These are phyloP conservation scores for Hericium alpestre DNA, from an alignment of 768 basidiomycete genomes.

Conservation along the genomic window DNA sequence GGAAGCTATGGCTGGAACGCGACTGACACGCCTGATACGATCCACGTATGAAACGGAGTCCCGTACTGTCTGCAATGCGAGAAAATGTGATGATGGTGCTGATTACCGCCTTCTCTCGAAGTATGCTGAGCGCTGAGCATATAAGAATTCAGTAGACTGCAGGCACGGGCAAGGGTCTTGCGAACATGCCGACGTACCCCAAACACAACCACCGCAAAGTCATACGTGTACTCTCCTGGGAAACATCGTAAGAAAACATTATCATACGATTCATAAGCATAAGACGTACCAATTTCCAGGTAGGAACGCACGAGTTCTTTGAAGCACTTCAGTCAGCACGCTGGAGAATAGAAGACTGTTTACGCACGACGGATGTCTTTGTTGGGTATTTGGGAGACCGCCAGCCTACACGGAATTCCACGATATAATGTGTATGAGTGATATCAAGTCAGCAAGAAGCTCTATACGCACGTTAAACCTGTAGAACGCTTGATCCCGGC, in stretches of 20 bases:
- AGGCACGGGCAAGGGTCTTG: constrained; percentile 1
- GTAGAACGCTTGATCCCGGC: constrained; percentile 81
- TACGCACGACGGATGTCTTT: constrained; percentile 79
- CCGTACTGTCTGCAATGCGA: too few relatives aligned
- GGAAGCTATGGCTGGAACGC: not conserved
- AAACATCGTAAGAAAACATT: constrained; percentile 3
- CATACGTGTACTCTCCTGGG: constrained; percentile 75
- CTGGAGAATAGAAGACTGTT: not conserved
- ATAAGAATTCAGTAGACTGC: constrained; percentile 8
- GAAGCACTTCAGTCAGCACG: not conserved
- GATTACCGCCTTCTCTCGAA: constrained; percentile 49
- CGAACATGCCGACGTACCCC: constrained; percentile 43
- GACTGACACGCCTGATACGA: too few relatives aligned
- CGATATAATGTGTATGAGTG: not conserved
- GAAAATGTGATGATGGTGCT: too few relatives aligned
- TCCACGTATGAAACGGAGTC: too few relatives aligned
- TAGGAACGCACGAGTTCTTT: constrained; percentile 66
- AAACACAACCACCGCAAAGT: constrained; percentile 75
- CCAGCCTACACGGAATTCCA: constrained; percentile 40
- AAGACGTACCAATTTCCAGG: constrained; percentile 63
- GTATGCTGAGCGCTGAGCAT: constrained; percentile 51
- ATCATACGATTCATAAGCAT: not conserved
- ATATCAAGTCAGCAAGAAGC: not conserved
- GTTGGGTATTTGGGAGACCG: constrained; percentile 68
- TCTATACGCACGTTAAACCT: constrained; percentile 62